phyloP scores from a whole-genome alignment of 768 basidiomycete species.

The Dentipellis sp. region DNA sequence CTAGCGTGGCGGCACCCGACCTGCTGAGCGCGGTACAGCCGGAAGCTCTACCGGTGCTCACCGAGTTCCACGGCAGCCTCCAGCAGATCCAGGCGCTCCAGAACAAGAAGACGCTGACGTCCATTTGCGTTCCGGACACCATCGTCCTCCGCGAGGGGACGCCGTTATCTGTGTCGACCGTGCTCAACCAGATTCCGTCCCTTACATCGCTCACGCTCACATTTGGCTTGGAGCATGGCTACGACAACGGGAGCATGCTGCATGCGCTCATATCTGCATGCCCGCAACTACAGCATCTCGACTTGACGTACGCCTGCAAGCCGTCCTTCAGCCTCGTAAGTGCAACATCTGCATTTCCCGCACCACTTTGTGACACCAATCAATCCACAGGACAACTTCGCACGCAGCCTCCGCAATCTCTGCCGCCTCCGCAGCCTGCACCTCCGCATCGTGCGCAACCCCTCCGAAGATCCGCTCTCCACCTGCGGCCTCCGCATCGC shows the following conservation, averaged over 20 bases:
- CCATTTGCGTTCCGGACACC: slow-evolving; percentile 55
- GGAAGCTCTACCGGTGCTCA: slow-evolving; percentile 15
- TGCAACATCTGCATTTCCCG: slow-evolving; percentile 2
- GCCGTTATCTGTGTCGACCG: slow-evolving; percentile 45
- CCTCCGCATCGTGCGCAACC: slow-evolving; percentile 58
- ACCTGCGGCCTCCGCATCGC: slow-evolving; percentile 56
- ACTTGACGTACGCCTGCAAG: slow-evolving; percentile 56
- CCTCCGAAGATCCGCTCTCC: slow-evolving; percentile 52
- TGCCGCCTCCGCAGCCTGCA: slow-evolving; percentile 53
- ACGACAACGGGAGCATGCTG: slow-evolving; percentile 63
- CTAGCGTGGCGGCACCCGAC: slow-evolving; percentile 9
- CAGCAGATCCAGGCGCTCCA: slow-evolving; percentile 58
- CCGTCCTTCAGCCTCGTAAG: slow-evolving; percentile 67
- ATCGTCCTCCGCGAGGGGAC: slow-evolving; percentile 62
- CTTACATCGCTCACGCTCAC: slow-evolving; percentile 53
- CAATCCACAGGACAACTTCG: slow-evolving; percentile 43
- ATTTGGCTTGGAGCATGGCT: slow-evolving; percentile 59
- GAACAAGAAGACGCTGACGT: slow-evolving; percentile 30
- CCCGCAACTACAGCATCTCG: slow-evolving; percentile 52
- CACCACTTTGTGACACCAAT: not conserved
- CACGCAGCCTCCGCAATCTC: slow-evolving; percentile 53
- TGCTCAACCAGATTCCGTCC: slow-evolving; percentile 47
- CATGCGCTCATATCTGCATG: slow-evolving; percentile 59
- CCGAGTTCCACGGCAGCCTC: slow-evolving; percentile 57
- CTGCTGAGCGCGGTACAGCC: slow-evolving; percentile 16